Percentiles rank a stretch among this genome's conserved stretches.
Evolutionary conservation across 1,284 basidiomycete genomes (phyloP).

Genomic region (Violaceomyces palustris): DNA sequence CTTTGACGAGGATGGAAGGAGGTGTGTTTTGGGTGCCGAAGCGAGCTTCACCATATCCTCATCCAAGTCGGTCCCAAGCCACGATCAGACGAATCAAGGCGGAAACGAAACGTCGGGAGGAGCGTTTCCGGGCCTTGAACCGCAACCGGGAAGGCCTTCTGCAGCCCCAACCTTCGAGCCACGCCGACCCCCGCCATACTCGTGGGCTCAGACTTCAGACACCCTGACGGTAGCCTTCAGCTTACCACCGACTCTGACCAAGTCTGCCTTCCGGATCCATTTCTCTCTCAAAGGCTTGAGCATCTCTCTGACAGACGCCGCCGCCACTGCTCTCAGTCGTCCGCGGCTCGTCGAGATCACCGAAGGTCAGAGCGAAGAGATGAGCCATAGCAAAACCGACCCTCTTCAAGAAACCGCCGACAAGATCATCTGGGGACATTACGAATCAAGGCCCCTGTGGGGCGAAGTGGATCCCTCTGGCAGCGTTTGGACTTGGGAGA

Average conservation of each 20-base stretch:
- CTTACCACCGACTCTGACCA: conserved; percentile 61
- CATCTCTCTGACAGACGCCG: conserved; percentile 60
- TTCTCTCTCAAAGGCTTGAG: conserved; percentile 67
- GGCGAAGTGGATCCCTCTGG: conserved; percentile 30
- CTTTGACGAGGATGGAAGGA: conserved; percentile 5
- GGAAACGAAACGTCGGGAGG: not conserved
- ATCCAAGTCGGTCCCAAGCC: no score
- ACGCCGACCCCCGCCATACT: conserved; percentile 57
- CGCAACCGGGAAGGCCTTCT: not conserved
- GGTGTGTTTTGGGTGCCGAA: conserved; percentile 14
- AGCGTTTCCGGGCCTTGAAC: not conserved
- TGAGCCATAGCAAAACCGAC: conserved; percentile 9
- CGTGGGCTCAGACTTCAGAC: conserved; percentile 82
- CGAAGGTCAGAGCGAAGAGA: no score
- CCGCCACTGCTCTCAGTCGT: conserved; percentile 19
- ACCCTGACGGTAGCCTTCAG: conserved; percentile 76
- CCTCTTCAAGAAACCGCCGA: conserved; percentile 11
- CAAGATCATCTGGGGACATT: conserved; percentile 20
- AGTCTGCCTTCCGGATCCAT: conserved; percentile 50
- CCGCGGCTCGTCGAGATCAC: conserved; percentile 64
- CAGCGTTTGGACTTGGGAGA: conserved; percentile 40
- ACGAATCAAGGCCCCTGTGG: conserved; percentile 34
- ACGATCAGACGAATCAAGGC: not conserved
- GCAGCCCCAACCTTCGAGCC: conserved; percentile 1
- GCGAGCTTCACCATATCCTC: conserved; percentile 47